phyloP scores from a whole-genome alignment of 2,329 filamentous ascomycete genomes.

The Pseudohalonectria lignicola region DNA sequence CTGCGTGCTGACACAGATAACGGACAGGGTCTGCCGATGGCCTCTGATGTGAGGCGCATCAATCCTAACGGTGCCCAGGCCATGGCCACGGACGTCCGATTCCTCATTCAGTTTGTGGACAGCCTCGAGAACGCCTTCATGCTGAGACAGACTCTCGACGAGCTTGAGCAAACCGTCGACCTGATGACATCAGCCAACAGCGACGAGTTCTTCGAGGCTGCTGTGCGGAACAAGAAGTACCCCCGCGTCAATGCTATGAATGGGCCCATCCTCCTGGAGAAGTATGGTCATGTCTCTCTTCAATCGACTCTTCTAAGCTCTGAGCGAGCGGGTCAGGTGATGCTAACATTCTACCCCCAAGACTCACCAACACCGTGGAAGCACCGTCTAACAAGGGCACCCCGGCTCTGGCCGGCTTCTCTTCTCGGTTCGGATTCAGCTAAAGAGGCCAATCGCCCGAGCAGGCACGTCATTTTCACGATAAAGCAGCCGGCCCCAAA shows the following conservation, averaged over 20 bases:
- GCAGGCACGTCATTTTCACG: too few species aligned
- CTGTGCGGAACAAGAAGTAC: constrained; percentile 84
- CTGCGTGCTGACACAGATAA: too few species aligned
- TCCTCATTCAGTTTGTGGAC: constrained; percentile 78
- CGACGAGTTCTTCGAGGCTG: constrained; percentile 95
- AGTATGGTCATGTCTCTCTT: constrained; percentile 58
- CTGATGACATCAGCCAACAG: constrained; percentile 80
- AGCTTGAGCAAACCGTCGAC: constrained; percentile 84
- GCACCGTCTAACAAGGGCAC: constrained; percentile 47
- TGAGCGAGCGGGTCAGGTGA: too few species aligned
- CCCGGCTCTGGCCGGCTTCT: constrained; percentile 58
- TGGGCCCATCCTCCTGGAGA: constrained; percentile 82
- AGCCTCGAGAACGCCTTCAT: constrained; percentile 77
- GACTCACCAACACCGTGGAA: constrained; percentile 53
- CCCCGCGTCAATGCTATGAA: constrained; percentile 85
- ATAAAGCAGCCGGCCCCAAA: too few species aligned
- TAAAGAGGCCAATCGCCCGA: too few species aligned
- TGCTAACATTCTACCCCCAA: constrained; percentile 21
- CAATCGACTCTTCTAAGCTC: not conserved
- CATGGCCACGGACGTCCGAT: constrained; percentile 72
- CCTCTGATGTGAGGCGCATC: constrained; percentile 70
- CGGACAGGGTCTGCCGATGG: constrained; percentile 60
- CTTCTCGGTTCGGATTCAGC: constrained; percentile 63
- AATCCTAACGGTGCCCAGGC: constrained; percentile 76
- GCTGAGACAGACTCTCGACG: constrained; percentile 78